Evolutionary conservation across 1,139 yeast species (phyloP), one percentile per base, ranked within the genome.

Genomic region (Scheffersomyces titani): DNA sequence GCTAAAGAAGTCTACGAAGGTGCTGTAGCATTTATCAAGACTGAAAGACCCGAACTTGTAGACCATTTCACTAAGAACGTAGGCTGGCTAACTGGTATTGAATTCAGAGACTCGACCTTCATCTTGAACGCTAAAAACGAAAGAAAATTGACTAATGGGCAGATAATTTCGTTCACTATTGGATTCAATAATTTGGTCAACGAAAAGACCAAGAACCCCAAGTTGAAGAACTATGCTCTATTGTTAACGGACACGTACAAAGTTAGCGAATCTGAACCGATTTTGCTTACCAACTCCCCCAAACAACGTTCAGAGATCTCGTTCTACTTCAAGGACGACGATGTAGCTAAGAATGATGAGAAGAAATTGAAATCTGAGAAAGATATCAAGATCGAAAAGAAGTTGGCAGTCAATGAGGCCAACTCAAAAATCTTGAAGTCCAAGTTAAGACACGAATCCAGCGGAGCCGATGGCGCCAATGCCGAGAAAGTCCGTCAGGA

Each of bases 21-120:
- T 18, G 86, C 92, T 0, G 60, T 86, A 20, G 86, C 81, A 19
- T 88, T 74, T 63, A 82, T 93, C 61, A 78, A 81, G 61, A 78
- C 81, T 55, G 75, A 80, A 47, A 82, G 79, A 57, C 90, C 97
- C 0, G 90, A 86, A 11, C 78, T 93, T 65, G 87, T 80, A 44
- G 68, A 77, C 46, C 77, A 85, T 66, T 89, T 92, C 66, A 82
- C 92, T 56, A 91, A 90, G 67, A 92, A 90, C 66, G 84, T 90
- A 62, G 99, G 99, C 55, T 91, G 96, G 85, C 80, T 92, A 57
- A 88, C 90, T 61, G 99, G 99, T 57, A 84, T 94, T 63, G 98
- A 92, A 69, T 92, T 91, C 69, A 84, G 97, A 71, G 98, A 93
- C 70, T 83, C 94, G 0, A 77, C 88, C 1, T 85, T 90, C 62